A percentile compares a stretch with the other conserved stretches of the same genome.
phyloP scores from a whole-genome alignment of 352 stramenopile genomes.

The Thalassiosira pacifica region DNA sequence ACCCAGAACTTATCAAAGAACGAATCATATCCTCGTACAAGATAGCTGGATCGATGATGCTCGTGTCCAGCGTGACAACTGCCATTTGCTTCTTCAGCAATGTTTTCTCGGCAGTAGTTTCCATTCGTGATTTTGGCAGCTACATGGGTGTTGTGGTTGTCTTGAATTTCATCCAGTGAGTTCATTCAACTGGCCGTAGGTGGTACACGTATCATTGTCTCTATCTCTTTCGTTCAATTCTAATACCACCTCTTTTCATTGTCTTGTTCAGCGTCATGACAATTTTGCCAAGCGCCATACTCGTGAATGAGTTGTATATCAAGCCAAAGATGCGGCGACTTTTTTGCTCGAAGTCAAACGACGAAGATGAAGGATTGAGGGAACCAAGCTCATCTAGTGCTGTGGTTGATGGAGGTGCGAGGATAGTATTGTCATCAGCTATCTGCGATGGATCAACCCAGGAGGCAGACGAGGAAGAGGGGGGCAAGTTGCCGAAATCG shows the following conservation, averaged over 20 bases:
- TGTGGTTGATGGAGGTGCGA: not conserved
- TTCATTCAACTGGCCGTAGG: no score
- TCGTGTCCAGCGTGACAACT: conserved; percentile 46
- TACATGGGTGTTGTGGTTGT: conserved; percentile 54
- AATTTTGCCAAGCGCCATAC: conserved; percentile 41
- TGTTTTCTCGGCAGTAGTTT: conserved; percentile 31
- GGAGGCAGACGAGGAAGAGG: not conserved
- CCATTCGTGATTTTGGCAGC: conserved; percentile 44
- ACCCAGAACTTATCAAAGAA: conserved; percentile 27
- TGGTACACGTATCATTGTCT: no score
- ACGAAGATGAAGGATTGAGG: not conserved
- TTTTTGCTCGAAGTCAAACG: conserved; percentile 14
- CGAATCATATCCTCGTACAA: conserved; percentile 46
- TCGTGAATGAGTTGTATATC: conserved; percentile 48
- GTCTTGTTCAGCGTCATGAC: conserved; percentile 28
- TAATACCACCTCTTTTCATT: not conserved
- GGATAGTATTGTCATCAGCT: not conserved
- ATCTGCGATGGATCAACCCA: not conserved
- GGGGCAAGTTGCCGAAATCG: no score
- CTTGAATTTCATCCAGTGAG: conserved; percentile 44
- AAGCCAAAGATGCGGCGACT: conserved; percentile 33
- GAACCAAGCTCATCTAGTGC: not conserved
- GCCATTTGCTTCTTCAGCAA: conserved; percentile 50
- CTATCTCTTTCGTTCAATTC: no score
- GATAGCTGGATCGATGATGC: conserved; percentile 53